Evolutionary conservation across 768 basidiomycete species (phyloP).

Genomic region (Cubamyces sp.): DNA sequence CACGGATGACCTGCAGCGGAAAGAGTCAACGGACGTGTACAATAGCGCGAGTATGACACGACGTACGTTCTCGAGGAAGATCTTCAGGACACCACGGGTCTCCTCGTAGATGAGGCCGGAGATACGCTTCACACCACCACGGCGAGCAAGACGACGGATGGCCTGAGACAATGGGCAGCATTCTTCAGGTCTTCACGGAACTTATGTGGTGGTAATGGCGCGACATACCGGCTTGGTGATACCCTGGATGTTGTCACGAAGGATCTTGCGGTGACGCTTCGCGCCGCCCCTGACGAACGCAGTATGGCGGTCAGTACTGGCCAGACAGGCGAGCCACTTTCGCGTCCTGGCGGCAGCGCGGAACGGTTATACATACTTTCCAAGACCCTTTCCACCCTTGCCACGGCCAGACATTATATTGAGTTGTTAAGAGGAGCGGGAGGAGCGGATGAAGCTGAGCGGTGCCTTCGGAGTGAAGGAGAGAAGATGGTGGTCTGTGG

Average conservation of each 20-base stretch:
- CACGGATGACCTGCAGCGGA: constrained; percentile 52
- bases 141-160: constrained; percentile 93
- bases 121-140: constrained; percentile 98
- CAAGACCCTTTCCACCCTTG: constrained; percentile 82
- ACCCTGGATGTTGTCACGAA: constrained; percentile 81
- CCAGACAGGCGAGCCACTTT: not conserved
- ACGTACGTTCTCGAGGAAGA: constrained; percentile 88
- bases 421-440: constrained; percentile 30
- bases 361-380: constrained; percentile 37
- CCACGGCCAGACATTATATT: constrained; percentile 90
- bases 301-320: constrained; percentile 49
- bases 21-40: not conserved
- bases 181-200: not conserved
- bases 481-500: constrained; percentile 19
- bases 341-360: not conserved
- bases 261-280: constrained; percentile 95
- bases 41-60: not conserved
- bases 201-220: constrained; percentile 7
- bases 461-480: constrained; percentile 1
- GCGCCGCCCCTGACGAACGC: constrained; percentile 81
- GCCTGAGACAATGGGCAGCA: constrained; percentile 40
- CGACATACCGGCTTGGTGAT: constrained; percentile 57
- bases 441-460: constrained; percentile 15
- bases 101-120: constrained; percentile 94
- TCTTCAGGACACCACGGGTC: constrained; percentile 93